A percentile compares a stretch with the other conserved stretches of the same genome.
phyloP scores from a whole-genome alignment of 345 rosid genomes.

The Pelargonium nanum region DNA sequence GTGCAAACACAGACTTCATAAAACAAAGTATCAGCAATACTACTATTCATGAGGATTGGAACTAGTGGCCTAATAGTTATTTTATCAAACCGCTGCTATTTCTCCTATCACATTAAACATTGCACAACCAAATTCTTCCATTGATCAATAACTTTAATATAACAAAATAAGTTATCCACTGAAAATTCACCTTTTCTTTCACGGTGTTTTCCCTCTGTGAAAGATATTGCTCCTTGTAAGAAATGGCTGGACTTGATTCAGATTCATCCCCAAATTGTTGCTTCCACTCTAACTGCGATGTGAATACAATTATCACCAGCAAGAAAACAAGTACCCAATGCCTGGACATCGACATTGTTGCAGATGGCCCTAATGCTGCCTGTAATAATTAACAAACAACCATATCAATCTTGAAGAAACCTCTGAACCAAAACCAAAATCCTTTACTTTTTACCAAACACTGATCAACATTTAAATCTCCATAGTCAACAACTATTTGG shows the following conservation, averaged over 20 bases:
- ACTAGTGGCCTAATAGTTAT: no score
- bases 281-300: slow-evolving; percentile 74
- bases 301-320: slow-evolving; percentile 46
- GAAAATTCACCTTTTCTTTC: slow-evolving; percentile 53
- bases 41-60: no score
- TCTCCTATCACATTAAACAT: not conserved
- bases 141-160: not conserved
- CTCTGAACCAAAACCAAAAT: not conserved
- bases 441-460: no score
- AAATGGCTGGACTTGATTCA: slow-evolving; percentile 27
- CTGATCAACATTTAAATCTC: not conserved
- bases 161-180: not conserved
- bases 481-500: not conserved
- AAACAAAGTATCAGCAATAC: no score
- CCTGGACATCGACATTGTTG: slow-evolving; percentile 39
- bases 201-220: slow-evolving; percentile 34
- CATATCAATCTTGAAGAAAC: not conserved
- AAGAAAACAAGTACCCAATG: slow-evolving; percentile 59
- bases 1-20: not conserved
- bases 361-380: slow-evolving; percentile 13
- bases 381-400: not conserved
- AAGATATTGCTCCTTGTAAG: slow-evolving; percentile 27
- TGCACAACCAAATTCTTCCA: no score
- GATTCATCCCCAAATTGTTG: slow-evolving; percentile 52
- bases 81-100: no score